These are phyloP conservation scores for Colletotrichum echinochloae DNA, from an alignment of 2,329 filamentous ascomycete genomes.

Conservation along the genomic window DNA sequence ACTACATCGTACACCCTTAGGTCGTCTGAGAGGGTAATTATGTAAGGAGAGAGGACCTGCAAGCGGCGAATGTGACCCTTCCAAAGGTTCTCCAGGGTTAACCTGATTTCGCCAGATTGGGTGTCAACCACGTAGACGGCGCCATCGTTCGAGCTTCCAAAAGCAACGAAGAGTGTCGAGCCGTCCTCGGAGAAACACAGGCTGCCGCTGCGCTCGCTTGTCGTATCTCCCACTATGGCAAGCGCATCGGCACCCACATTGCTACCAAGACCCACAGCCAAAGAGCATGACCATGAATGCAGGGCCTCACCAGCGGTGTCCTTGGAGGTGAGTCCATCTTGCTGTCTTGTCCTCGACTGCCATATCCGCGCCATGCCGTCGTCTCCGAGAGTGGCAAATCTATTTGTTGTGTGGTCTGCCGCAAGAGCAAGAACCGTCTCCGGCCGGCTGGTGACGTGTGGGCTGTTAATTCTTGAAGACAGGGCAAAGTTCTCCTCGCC, in stretches of 20 bases:
- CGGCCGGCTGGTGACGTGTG: constrained; percentile 72
- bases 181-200: constrained; percentile 87
- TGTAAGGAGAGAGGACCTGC: constrained; percentile 76
- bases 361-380: constrained; percentile 85
- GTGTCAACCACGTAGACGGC: constrained; percentile 83
- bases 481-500: constrained; percentile 74
- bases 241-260: constrained; percentile 51
- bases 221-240: constrained; percentile 45
- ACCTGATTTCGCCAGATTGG: constrained; percentile 73
- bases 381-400: constrained; percentile 87
- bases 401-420: constrained; percentile 74
- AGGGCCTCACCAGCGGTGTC: constrained; percentile 69
- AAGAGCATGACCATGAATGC: constrained; percentile 79
- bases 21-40: constrained; percentile 80
- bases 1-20: constrained; percentile 89
- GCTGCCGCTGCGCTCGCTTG: constrained; percentile 66
- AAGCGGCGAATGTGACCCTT: constrained; percentile 74
- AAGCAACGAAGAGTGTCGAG: constrained; percentile 80
- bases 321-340: constrained; percentile 74
- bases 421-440: constrained; percentile 78
- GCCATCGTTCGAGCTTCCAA: constrained; percentile 65
- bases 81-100: constrained; percentile 76
- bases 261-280: constrained; percentile 40
- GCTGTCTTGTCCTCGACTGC: constrained; percentile 77
- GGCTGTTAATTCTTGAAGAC: constrained; percentile 84